These are phyloP conservation scores for Heimioporus sp. DNA, from an alignment of 768 basidiomycete species.

Conservation along the genomic window DNA sequence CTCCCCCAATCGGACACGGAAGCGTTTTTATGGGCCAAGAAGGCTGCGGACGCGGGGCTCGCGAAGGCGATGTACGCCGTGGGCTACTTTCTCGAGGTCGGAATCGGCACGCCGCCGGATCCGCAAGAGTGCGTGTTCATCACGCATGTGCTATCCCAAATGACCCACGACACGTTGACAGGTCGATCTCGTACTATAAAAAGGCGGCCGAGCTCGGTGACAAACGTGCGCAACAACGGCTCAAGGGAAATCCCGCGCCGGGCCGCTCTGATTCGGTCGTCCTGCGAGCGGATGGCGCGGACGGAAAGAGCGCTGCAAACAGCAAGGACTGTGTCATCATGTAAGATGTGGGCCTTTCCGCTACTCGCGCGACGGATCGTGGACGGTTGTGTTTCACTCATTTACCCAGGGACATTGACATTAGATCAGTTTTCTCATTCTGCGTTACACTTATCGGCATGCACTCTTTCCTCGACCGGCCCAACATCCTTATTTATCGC, in stretches of 20 bases:
- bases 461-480: background rate
- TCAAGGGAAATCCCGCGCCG: conserved; percentile 60
- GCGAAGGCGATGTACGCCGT: conserved; percentile 97
- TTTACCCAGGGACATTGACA: conserved; percentile 19
- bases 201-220: conserved; percentile 90
- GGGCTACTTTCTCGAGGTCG: conserved; percentile 96
- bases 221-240: conserved; percentile 85
- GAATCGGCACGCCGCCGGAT: conserved; percentile 75
- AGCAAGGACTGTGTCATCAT: conserved; percentile 83
- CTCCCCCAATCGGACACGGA: conserved; percentile 98
- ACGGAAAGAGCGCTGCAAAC: conserved; percentile 50
- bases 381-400: background rate
- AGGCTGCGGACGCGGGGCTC: conserved; percentile 88
- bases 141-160: conserved; percentile 1
- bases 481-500: conserved; percentile 2
- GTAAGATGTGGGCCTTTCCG: conserved; percentile 34
- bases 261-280: conserved; percentile 64
- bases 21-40: conserved; percentile 96
- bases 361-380: no score
- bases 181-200: conserved; percentile 81
- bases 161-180: conserved; percentile 26
- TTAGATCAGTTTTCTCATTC: conserved; percentile 8
- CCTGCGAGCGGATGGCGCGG: conserved; percentile 49
- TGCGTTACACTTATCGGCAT: conserved; percentile 4
- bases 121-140: conserved; percentile 55